These are phyloP conservation scores for Prunus mira DNA, from an alignment of 306 rosid species.

Conservation along the genomic window DNA sequence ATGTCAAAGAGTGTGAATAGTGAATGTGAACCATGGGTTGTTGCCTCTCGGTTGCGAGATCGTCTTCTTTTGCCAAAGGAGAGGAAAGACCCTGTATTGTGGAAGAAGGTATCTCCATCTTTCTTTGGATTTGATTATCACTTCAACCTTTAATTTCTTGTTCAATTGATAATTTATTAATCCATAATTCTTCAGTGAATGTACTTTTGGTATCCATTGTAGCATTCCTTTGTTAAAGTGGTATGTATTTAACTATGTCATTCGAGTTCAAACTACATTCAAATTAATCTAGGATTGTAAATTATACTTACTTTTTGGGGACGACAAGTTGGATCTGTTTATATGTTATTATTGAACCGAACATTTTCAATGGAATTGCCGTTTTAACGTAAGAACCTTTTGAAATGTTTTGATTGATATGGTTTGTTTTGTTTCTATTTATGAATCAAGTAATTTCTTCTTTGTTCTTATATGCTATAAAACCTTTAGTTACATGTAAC, in stretches of 20 bases:
- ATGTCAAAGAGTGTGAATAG: constrained; percentile 52
- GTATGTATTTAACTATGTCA: not conserved
- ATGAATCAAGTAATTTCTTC: not conserved
- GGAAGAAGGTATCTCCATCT: constrained; percentile 66
- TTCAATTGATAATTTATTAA: not conserved
- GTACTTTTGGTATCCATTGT: not conserved
- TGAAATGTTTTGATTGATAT: not conserved
- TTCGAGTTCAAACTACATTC: constrained; percentile 14
- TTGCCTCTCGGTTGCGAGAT: constrained; percentile 82
- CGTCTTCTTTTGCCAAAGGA: constrained; percentile 89
- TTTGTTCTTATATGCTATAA: too few species aligned
- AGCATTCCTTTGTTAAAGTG: not conserved
- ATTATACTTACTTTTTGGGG: constrained; percentile 8
- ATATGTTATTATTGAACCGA: not conserved
- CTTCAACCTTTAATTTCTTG: not conserved
- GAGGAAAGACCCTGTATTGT: constrained; percentile 64
- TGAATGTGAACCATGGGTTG: constrained; percentile 80
- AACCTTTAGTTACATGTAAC: too few species aligned
- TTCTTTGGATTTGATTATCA: constrained; percentile 12
- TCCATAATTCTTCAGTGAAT: not conserved
- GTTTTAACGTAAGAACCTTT: not conserved
- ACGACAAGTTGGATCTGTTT: constrained; percentile 15
- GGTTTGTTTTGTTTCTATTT: not conserved
- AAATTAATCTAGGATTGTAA: constrained; percentile 1
- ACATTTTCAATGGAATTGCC: constrained; percentile 5